Evolutionary conservation across 164 flowering plant species (phyloP).

Genomic region (Paratinospora sagittata): DNA sequence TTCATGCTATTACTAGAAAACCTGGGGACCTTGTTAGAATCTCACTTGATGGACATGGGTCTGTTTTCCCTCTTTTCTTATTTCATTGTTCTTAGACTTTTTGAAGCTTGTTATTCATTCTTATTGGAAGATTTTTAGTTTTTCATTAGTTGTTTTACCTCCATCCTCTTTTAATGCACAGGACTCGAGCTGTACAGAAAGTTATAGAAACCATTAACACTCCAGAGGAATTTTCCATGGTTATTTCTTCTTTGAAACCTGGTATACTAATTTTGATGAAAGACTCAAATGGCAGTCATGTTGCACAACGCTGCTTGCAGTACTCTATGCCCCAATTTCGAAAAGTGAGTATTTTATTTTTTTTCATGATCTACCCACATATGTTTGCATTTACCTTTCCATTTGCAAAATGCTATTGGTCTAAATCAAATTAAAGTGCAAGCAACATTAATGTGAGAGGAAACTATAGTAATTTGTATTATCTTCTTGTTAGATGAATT

Average conservation of each 20-base stretch:
- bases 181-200: conserved; percentile 79
- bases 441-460: too few relatives aligned
- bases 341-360: conserved; percentile 31
- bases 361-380: neutral
- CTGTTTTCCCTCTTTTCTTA: conserved; percentile 11
- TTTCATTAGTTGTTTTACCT: neutral
- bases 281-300: conserved; percentile 70
- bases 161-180: conserved; percentile 22
- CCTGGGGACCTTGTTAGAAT: conserved; percentile 45
- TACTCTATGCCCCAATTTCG: conserved; percentile 38
- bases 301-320: conserved; percentile 66
- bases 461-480: too few relatives aligned
- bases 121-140: neutral
- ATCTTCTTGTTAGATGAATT: too few relatives aligned
- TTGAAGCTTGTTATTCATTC: neutral
- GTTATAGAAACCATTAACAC: conserved; percentile 59
- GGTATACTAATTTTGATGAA: conserved; percentile 54
- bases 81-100: neutral
- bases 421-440: too few relatives aligned
- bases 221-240: conserved; percentile 47
- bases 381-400: too few relatives aligned
- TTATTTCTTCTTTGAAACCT: conserved; percentile 47
- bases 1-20: conserved; percentile 35
- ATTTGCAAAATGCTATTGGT: too few relatives aligned
- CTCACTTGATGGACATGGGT: conserved; percentile 68